Evolutionary conservation across 345 rosid species (phyloP), one percentile per base, ranked within the genome.

Genomic region (Pistacia integerrima): DNA sequence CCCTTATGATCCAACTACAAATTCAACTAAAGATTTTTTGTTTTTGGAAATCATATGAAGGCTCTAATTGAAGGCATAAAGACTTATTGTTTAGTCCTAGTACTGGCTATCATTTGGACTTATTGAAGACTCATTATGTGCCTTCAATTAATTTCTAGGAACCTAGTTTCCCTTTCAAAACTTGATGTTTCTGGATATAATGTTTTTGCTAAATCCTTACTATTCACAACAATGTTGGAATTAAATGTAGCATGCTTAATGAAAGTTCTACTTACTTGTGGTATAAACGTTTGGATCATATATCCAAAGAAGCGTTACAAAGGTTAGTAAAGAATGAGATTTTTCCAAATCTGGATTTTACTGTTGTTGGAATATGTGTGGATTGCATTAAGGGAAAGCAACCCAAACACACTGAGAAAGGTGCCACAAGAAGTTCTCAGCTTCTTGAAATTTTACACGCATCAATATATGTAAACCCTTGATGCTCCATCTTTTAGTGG

Each of bases 1-100:
- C 70, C 69, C 81, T 64, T 81, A 78, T 58, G 8, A 82, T 51
- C 76, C 68, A 35, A 77, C 12, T 62, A 67, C 44, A 81, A 74
- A 64, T 4, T 63, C 51, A 78, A 70, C 64, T 70, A 78, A 8
- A 70, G 51, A 8, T 58, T 55, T 56, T 0, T 71, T 35, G 55
- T 70, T 11, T 55, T 61, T 70, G 57, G 72, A 8, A 82, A 82
- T 35, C 4, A 60, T 30, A 44, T 33, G 4, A 74, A 75, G 25
- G 77, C 8, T 57, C 38, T 11, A 22, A 3, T 76, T 72, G 41
- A 72, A 67, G 70, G 41, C 51, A 59, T 71, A 30, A 58, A 14
- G 6, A 72, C 62, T 66, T 73, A 49, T 76, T 52, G 33, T 51
- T 33, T 77, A 6, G 13, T 73, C 41, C 54, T 33, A 55, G 68